These are phyloP conservation scores for Leptographium flavum DNA, from an alignment of 2,329 filamentous ascomycete genomes.

Conservation along the genomic window DNA sequence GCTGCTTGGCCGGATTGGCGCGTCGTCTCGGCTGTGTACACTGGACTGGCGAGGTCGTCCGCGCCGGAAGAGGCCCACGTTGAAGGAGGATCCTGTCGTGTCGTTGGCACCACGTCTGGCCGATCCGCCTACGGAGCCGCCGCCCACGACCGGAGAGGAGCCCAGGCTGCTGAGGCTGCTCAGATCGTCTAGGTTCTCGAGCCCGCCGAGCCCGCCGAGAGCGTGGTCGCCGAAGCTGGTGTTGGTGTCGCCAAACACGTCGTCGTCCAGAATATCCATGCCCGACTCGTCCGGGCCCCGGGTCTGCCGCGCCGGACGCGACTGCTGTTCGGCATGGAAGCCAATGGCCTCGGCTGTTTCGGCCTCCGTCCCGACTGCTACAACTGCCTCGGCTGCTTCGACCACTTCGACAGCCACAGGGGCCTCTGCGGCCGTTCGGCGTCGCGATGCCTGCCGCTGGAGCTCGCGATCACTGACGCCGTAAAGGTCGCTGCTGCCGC, in stretches of 20 bases:
- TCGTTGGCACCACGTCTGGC: constrained; percentile 16
- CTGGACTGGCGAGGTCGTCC: constrained; percentile 32
- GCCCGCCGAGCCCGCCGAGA: constrained; percentile 13
- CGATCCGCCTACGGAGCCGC: not conserved
- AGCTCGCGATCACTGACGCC: not conserved
- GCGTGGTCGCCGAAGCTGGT: constrained; percentile 22
- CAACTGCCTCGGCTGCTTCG: too few relatives aligned
- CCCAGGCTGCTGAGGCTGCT: constrained; percentile 10
- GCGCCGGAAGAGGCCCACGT: constrained; percentile 30
- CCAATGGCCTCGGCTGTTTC: not conserved
- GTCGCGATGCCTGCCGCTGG: not conserved
- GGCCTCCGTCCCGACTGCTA: not conserved
- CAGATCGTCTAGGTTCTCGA: constrained; percentile 13
- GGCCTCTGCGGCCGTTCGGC: not conserved
- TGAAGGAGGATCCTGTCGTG: constrained; percentile 26
- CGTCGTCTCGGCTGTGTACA: constrained; percentile 34
- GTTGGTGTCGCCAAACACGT: constrained; percentile 29
- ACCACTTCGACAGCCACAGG: constrained; percentile 1
- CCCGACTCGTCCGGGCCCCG: constrained; percentile 27
- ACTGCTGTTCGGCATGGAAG: too few relatives aligned
- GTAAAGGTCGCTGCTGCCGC: constrained; percentile 14
- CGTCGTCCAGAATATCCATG: constrained; percentile 30
- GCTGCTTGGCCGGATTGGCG: constrained; percentile 38
- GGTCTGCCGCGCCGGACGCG: constrained; percentile 14
- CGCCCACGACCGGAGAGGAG: constrained; percentile 4